A percentile compares a stretch with the other conserved stretches of the same genome.
phyloP scores from a whole-genome alignment of 2,329 filamentous ascomycete genomes.

The Orbilia quercus region DNA sequence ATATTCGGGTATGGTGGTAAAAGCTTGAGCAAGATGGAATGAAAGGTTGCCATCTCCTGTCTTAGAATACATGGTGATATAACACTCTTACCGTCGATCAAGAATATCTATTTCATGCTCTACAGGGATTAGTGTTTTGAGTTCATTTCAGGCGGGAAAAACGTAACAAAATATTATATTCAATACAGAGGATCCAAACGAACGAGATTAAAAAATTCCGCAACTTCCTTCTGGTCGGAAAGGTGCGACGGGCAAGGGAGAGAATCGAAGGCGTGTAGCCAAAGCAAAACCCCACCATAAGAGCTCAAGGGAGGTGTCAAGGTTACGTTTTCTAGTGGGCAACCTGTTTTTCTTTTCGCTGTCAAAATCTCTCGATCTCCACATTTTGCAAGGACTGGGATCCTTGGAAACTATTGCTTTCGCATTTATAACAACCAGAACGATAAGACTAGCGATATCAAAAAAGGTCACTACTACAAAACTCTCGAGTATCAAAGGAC shows the following conservation, averaged over 20 bases:
- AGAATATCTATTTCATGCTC: conserved; percentile 12
- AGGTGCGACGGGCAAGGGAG: conserved; percentile 33
- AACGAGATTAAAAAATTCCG: conserved; percentile 5
- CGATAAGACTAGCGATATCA: no score
- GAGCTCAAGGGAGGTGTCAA: neutral
- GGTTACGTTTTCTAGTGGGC: neutral
- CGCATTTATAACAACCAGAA: no score
- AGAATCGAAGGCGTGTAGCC: no score
- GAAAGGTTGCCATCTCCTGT: no score
- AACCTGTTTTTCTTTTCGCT: conserved; percentile 9
- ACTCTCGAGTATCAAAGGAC: no score
- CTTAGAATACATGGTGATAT: no score
- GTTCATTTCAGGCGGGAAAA: no score
- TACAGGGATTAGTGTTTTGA: neutral
- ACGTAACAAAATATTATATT: neutral
- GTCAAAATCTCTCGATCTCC: conserved; percentile 25
- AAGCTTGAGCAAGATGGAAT: no score
- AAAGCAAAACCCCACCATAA: no score
- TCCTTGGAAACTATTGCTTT: conserved; percentile 23
- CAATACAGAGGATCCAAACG: neutral
- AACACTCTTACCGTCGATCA: no score
- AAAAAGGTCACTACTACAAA: no score
- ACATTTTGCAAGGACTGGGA: conserved; percentile 36
- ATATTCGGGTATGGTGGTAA: conserved; percentile 3
- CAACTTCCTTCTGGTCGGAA: conserved; percentile 53